Evolutionary conservation across 2,329 filamentous ascomycete species (phyloP), one percentile per base, ranked within the genome.

Genomic region (Fusarium sp.): DNA sequence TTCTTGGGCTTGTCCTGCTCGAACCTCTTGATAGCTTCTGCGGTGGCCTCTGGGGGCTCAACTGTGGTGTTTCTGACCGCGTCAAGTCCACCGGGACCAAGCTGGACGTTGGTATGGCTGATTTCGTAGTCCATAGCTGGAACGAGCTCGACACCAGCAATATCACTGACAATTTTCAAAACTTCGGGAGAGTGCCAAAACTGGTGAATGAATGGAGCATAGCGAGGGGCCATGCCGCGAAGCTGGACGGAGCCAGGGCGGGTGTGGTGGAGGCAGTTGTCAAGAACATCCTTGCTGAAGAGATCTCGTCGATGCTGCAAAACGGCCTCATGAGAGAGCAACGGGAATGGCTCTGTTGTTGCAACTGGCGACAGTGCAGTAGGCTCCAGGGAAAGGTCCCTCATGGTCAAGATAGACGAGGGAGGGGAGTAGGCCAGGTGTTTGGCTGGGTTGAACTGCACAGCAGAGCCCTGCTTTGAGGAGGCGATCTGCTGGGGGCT

Each of bases 101-200:
- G 68, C 43, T 72, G 70, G 47, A 91, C 81, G 77, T 91, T 91
- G 80, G 90, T 86, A 73, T 90, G 87, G 20, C 85, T 87, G 67
- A 90, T 88, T 74, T 91, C 89, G 70, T 87, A 89, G 79, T 90
- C 86, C 79, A 89, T 86, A 7, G 83, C 85, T 0, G 88, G 88
- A 10, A 90, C 82, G 17, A 91, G 84, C 9, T 90, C 90, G 27
- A 91, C 84, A 12, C 89, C 88, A 22, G 89, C 89, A 58, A 90
- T 85, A 67, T 87, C 84, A 4, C 88, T 90, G 60, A 91, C 83
- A 73, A 87, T 86, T 7, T 83, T 81, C 6, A 90, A 84, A 3
- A 88, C 86, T 57, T 89, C 85, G 0, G 89, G 87, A 52, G 86
- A 85, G 62, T 86, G 89, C 90, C 90, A 92, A 56, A 80, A 80